Base-by-base conservation (phyloP, 73 alveolate species). In the Paramecium tetraurelia region DNA sequence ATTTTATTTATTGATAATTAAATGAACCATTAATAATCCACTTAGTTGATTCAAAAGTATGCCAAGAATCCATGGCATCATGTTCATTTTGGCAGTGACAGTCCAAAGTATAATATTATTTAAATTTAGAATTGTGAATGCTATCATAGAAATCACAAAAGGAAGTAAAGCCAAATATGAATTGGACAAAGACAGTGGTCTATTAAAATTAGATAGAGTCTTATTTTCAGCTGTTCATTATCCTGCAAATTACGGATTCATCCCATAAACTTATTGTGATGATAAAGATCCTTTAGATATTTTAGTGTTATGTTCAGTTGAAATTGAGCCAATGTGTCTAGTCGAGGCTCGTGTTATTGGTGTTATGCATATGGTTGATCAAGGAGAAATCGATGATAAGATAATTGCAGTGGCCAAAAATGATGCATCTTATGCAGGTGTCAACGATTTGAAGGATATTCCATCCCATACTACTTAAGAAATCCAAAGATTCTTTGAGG, bases 201-300 rank as follows among this genome's bases (percentile, higher is more conserved):
- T 92, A 59, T 50, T 92, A 18, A 85, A 69, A 57, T 50, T 92
- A 16, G 95, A 92, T 58, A 85, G 95, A 68, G 90, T 92, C 14
- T 85, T 92, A 3, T 92, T 85, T 69, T 92, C 95, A 22, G 40
- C 93, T 53, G 95, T 92, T n/a, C 92, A 85, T 59, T 92, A 92
- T 69, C 95, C 95, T 12, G 95, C 95, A 16, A 92, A 92, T 77
- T 92, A 92, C 59, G 95, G 95, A 46, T 92, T 92, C 38, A 92
- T 92, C 29, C 95, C 95, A 3, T 71, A 86, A 35, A 92, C 95
- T 1, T 86, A 85, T 58, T 85, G 95, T 43, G 95, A 92, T 63
- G 95, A 92, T 35, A 5, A 59, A 8, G 95, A 92, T 77, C 95
- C 95, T 35, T 86, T 92, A 48, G 95, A 92, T 59, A 85, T 92